Evolutionary conservation across 2,329 filamentous ascomycete genomes (phyloP), one percentile per base, ranked within the genome.

Genomic region (Cercospora nicotianae): DNA sequence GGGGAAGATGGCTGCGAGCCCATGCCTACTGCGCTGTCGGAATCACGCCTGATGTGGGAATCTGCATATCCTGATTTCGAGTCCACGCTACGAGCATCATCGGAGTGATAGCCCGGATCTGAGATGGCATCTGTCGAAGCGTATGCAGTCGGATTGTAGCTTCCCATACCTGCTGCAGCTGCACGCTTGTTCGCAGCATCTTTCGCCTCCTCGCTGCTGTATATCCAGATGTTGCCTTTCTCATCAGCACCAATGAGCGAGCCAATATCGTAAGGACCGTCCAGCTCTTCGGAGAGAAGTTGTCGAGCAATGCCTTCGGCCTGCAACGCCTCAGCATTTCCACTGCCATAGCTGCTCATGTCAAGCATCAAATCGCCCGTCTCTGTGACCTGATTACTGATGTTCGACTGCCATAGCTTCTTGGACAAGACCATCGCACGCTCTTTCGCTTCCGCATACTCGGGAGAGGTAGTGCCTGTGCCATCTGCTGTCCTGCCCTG

Each of bases 181-280:
- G 85, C 83, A 74, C 85, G 84, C 42, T 90, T 89, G 82, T 90
- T 90, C 33, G 94, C 94, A 6, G 91, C 91, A 75, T 95, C 91
- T 77, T 97, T 98, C 26, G 95, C 93, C 76, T 97, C 94, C 79
- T 98, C 94, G 75, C 94, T 98, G 81, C 93, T 95, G 82, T 99
- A 99, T 72, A 99, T 98, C 94, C 95, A 98, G n/a, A 99, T 85
- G 75, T 99, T 99, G 6, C 95, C 95, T 68, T 95, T 89, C 76
- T 96, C 93, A 77, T 99, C 95, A 55, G 95, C 94, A 12, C 94
- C 95, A 74, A 99, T 97, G 31, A 99, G 85, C 1, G 94, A 91
- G 5, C 95, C 95, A 74, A 99, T 96, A 77, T 99, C 95, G 79
- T 97, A 97, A 77, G 94, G 93, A 23, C 94, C 95, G 75, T 97